Base-by-base conservation (phyloP, 106 monocot genomes). In the Platanthera guangdongensis region DNA sequence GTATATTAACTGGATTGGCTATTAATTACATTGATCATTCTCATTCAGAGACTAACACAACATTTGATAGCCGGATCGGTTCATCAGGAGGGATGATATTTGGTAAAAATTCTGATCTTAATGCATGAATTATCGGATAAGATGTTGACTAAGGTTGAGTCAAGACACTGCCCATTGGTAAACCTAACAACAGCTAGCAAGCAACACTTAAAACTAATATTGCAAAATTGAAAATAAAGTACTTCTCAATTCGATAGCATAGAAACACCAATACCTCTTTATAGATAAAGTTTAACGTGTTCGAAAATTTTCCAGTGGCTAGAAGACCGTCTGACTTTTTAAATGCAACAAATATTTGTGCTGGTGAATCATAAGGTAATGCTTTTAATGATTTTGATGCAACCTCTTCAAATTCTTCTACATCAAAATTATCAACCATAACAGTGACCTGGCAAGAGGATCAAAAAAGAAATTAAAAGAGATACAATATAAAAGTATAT, bases 401-500 rank as follows among this genome's bases (percentile, higher is more conserved):
- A 63, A 92, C 79, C 82, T 99, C 92, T 47, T 57, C 75, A 76
- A 94, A 99, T 73, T 94, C 94, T 69, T 94, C 97, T 30, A 94
- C 97, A 68, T 99, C 97, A 51, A 94, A 99, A 55, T 91, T 79
- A 85, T 99, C 97, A 59, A 99, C 86, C 74, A 90, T 85, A 72
- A 94, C 91, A 73, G 86, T 86, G 16, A 99, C 97, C 97, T 99
- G 78, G 50, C 45, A 78, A 54, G 65, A n/a, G 13, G 5, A 45
- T 11, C 46, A 70, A 79, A 74, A 28, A 69, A 65, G 10, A 19
- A 76, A 18, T 50, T 47, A 16, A 49, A 54, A 22, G 19, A 57
- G 68, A 52, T 13, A 70, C 14, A 71, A 65, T 19, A 10, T 30
- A 52, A 51, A 53, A 52, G 5, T 28, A 48, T 28, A 25, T n/a